phyloP scores from a whole-genome alignment of 352 stramenopile genomes.

The Pythium insidiosum region DNA sequence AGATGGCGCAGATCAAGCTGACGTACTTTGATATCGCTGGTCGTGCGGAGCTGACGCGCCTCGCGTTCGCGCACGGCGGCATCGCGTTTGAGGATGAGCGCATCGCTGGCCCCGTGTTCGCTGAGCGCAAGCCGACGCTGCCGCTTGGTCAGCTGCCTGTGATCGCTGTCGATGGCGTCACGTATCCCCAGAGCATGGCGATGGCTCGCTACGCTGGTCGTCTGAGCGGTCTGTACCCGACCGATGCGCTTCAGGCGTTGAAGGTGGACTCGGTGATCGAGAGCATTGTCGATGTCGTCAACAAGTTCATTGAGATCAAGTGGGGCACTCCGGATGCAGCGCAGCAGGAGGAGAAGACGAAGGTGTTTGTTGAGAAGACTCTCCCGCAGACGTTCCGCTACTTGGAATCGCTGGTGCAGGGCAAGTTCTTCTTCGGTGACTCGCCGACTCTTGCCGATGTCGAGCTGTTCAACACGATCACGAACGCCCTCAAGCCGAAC shows the following conservation, averaged over 20 bases:
- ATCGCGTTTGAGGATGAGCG: conserved; percentile 49
- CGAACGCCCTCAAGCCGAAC: conserved; percentile 24
- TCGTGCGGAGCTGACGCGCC: conserved; percentile 42
- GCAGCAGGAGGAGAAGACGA: conserved; percentile 34
- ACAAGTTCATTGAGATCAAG: conserved; percentile 28
- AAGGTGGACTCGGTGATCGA: conserved; percentile 36
- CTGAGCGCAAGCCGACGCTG: conserved; percentile 30
- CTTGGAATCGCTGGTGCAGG: conserved; percentile 28
- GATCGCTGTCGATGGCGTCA: conserved; percentile 27
- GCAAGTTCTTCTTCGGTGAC: conserved; percentile 42
- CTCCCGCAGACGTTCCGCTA: conserved; percentile 25
- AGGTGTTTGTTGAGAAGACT: conserved; percentile 27
- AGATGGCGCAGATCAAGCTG: conserved; percentile 42
- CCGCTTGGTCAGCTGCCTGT: conserved; percentile 35
- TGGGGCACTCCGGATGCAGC: conserved; percentile 28
- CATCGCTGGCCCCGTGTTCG: conserved; percentile 27
- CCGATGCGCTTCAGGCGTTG: conserved; percentile 34
- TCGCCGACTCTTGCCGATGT: conserved; percentile 39
- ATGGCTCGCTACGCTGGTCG: conserved; percentile 48
- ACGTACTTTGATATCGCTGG: conserved; percentile 54
- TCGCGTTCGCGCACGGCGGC: conserved; percentile 38
- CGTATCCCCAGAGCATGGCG: conserved; percentile 42
- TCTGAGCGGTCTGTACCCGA: conserved; percentile 42
- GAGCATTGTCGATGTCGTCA: conserved; percentile 29
- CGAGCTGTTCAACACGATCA: conserved; percentile 37